phyloP scores from a whole-genome alignment of 192 early-diverging fungal genomes.

The Phycomyces blakesleeanus region DNA sequence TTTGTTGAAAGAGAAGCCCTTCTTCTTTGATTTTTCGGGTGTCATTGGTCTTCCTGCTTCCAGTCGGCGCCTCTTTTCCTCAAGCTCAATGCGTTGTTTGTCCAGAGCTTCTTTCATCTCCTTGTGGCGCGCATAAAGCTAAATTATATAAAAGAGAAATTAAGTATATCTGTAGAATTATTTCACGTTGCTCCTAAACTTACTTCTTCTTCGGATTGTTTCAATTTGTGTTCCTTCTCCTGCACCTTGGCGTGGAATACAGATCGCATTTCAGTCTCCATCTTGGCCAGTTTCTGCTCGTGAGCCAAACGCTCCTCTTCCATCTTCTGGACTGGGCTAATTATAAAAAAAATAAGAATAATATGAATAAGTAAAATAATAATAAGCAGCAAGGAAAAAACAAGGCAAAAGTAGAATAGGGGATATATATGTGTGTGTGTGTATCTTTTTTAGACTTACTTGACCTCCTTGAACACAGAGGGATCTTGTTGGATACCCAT shows the following conservation, averaged over 20 bases:
- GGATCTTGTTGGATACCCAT: conserved; percentile 84
- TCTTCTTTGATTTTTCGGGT: conserved; percentile 65
- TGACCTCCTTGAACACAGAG: conserved; percentile 78
- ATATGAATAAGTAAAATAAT: not conserved
- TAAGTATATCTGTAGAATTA: no score
- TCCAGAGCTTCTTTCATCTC: conserved; percentile 98
- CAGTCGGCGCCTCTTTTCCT: conserved; percentile 91
- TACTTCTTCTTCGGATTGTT: conserved; percentile 90
- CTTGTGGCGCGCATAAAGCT: conserved; percentile 92
- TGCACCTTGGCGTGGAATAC: conserved; percentile 99
- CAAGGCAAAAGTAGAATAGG: not conserved
- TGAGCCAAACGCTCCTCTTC: conserved; percentile 92
- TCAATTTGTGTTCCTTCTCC: conserved; percentile 98
- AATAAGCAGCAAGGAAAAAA: not conserved
- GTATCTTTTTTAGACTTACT: conserved; percentile 41
- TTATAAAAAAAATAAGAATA: no score
- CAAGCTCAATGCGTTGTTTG: conserved; percentile 90
- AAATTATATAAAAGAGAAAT: not conserved
- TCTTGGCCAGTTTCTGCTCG: conserved; percentile 95
- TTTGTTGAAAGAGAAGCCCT: conserved; percentile 65
- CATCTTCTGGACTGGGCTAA: conserved; percentile 59
- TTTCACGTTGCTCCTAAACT: no score
- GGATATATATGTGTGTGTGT: not conserved
- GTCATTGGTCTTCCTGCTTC: conserved; percentile 71
- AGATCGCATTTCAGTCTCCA: conserved; percentile 98